Evolutionary conservation across 2,329 filamentous ascomycete species (phyloP).

Genomic region (Sporothrix euskadiensis): DNA sequence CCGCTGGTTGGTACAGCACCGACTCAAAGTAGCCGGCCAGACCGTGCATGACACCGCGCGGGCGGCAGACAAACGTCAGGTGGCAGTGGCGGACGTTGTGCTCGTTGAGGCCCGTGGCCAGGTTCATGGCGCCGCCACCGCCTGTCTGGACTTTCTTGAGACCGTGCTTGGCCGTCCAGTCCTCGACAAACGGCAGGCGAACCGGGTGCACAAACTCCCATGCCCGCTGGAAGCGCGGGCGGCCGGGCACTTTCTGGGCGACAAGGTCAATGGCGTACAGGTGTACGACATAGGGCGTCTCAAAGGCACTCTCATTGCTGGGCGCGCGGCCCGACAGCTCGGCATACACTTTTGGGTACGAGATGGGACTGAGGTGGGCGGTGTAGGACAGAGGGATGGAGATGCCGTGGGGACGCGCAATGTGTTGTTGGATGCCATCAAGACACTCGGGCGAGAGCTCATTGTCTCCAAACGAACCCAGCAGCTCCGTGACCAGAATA

Average conservation of each 20-base stretch:
- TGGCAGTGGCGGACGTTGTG: constrained; percentile 84
- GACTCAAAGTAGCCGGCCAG: constrained; percentile 95
- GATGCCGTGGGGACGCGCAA: constrained; percentile 77
- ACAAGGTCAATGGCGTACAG: constrained; percentile 87
- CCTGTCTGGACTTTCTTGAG: constrained; percentile 59
- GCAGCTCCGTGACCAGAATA: constrained; percentile 88
- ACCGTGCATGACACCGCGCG: constrained; percentile 84
- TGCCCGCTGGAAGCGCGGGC: constrained; percentile 67
- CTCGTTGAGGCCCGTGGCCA: constrained; percentile 80
- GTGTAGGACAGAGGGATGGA: constrained; percentile 94
- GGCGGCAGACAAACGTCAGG: constrained; percentile 73
- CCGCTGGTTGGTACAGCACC: constrained; percentile 70
- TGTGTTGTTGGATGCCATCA: constrained; percentile 88
- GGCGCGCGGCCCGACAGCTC: constrained; percentile 68
- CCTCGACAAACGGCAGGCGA: constrained; percentile 44
- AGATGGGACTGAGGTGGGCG: constrained; percentile 88
- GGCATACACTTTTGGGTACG: constrained; percentile 79
- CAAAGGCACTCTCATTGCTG: constrained; percentile 70
- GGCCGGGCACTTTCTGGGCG: constrained; percentile 61
- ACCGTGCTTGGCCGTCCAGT: constrained; percentile 48
- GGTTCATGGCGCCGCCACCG: constrained; percentile 72
- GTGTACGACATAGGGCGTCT: constrained; percentile 94
- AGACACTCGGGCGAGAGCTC: constrained; percentile 92
- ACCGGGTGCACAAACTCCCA: constrained; percentile 82
- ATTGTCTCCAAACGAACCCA: constrained; percentile 95